Conservation (phyloP, 768 basidiomycete genomes). For the Kwoniella europaea region DNA sequence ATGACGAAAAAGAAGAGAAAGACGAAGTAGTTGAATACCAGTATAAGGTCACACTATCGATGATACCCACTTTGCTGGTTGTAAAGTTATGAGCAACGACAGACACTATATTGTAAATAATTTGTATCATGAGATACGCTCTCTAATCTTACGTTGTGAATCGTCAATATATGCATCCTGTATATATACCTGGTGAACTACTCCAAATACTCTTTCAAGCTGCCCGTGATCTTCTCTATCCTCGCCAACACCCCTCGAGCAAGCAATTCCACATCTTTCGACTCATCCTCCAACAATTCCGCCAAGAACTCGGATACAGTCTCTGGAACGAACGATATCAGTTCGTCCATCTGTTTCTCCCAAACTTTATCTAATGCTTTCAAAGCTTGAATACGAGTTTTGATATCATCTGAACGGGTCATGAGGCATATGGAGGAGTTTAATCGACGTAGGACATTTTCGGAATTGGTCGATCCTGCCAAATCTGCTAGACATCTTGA, state of each 20-base stretch:
- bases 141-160: not conserved
- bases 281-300: slow-evolving; percentile 68
- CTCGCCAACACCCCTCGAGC: slow-evolving; percentile 60
- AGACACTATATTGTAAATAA: not conserved
- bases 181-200: slow-evolving; percentile 23
- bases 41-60: not conserved
- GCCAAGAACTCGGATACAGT: slow-evolving; percentile 56
- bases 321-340: slow-evolving; percentile 83
- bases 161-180: not conserved
- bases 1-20: no score
- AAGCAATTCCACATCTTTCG: slow-evolving; percentile 76
- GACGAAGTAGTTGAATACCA: not conserved
- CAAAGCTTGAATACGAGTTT: slow-evolving; percentile 73
- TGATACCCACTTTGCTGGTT: not conserved
- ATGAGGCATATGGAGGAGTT: slow-evolving; percentile 86
- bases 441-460: slow-evolving; percentile 73
- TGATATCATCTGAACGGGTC: slow-evolving; percentile 79
- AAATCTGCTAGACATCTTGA: slow-evolving; percentile 60
- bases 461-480: slow-evolving; percentile 66
- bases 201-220: slow-evolving; percentile 54
- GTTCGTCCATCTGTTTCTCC: slow-evolving; percentile 77
- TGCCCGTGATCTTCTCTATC: slow-evolving; percentile 55
- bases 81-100: not conserved
- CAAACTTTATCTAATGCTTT: slow-evolving; percentile 74
- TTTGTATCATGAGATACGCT: not conserved